phyloP scores from a whole-genome alignment of 495 filamentous ascomycete genomes.

The Penicillium coprophilum region DNA sequence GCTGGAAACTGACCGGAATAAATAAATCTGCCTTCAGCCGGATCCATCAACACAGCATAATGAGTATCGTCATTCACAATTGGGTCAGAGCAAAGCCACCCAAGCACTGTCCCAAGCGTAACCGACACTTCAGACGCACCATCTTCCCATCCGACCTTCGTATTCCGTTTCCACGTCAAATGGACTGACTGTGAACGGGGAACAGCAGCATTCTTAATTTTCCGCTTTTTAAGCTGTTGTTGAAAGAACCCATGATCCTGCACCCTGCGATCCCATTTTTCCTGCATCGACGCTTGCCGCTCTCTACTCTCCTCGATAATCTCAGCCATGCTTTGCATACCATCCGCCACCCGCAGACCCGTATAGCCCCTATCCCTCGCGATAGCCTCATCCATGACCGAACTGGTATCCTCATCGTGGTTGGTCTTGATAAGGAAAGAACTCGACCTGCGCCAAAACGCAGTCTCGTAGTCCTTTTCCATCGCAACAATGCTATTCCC shows the following conservation, averaged over 20 bases:
- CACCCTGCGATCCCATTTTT: constrained; percentile 39
- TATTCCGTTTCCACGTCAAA: constrained; percentile 2
- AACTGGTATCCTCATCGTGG: constrained; percentile 41
- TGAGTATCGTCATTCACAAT: constrained; percentile 54
- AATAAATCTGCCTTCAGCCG: constrained; percentile 39
- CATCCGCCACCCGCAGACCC: constrained; percentile 17
- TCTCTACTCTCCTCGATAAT: constrained; percentile 44
- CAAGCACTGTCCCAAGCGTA: constrained; percentile 31
- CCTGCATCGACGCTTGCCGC: constrained; percentile 38
- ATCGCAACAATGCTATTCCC: constrained; percentile 46
- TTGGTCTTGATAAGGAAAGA: constrained; percentile 60
- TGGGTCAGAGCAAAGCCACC: constrained; percentile 50
- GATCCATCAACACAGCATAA: constrained; percentile 54
- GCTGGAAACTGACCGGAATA: constrained; percentile 43
- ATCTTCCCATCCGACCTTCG: neutral
- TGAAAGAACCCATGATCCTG: constrained; percentile 14
- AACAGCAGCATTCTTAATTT: neutral
- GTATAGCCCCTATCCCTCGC: constrained; percentile 20
- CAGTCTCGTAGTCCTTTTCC: constrained; percentile 57
- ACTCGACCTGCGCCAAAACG: constrained; percentile 34
- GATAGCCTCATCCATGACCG: constrained; percentile 7
- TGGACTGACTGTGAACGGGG: neutral
- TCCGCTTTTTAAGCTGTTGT: neutral
- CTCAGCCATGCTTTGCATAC: constrained; percentile 31
- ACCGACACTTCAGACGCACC: constrained; percentile 22